Percentiles rank a stretch among this genome's conserved stretches.
Conservation (phyloP, 2,329 filamentous ascomycete species). For the Xylariaceae sp. region DNA sequence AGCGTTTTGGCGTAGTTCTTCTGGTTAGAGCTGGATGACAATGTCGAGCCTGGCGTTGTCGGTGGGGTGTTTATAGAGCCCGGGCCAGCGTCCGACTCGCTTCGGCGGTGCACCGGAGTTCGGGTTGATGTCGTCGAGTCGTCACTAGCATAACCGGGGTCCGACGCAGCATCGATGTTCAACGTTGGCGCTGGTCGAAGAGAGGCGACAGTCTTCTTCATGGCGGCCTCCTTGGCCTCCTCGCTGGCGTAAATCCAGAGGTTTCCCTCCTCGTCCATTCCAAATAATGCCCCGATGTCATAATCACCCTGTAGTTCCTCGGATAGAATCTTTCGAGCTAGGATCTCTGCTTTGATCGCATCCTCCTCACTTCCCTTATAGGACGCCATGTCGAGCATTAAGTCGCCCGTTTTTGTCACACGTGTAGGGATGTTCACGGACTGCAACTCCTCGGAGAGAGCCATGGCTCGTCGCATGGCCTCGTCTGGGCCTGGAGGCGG, state of each 20-base stretch:
- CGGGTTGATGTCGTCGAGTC: conserved; percentile 53
- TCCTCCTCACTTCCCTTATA: conserved; percentile 95
- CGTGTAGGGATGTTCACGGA: conserved; percentile 88
- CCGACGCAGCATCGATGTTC: conserved; percentile 76
- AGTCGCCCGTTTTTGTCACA: conserved; percentile 85
- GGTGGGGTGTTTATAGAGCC: conserved; percentile 57
- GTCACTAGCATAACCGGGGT: conserved; percentile 94
- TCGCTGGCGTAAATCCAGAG: conserved; percentile 99
- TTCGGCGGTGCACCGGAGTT: conserved; percentile 49
- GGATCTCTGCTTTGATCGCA: conserved; percentile 82
- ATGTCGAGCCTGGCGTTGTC: conserved; percentile 62
- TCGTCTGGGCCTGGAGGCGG: conserved; percentile 66
- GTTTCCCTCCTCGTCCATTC: conserved; percentile 91
- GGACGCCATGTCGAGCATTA: conserved; percentile 97
- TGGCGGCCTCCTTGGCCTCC: conserved; percentile 86
- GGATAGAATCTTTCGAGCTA: conserved; percentile 84
- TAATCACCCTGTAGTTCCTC: conserved; percentile 94
- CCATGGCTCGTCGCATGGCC: conserved; percentile 75
- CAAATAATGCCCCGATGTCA: conserved; percentile 91
- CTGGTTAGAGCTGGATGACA: conserved; percentile 58
- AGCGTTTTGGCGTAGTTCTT: conserved; percentile 95
- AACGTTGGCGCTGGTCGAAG: conserved; percentile 44
- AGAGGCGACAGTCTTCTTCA: conserved; percentile 55
- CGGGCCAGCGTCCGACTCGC: conserved; percentile 61
- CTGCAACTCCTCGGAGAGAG: conserved; percentile 80